These are phyloP conservation scores for Chrysanthemum seticuspe DNA, from an alignment of 129 eudicot species.

Conservation along the genomic window DNA sequence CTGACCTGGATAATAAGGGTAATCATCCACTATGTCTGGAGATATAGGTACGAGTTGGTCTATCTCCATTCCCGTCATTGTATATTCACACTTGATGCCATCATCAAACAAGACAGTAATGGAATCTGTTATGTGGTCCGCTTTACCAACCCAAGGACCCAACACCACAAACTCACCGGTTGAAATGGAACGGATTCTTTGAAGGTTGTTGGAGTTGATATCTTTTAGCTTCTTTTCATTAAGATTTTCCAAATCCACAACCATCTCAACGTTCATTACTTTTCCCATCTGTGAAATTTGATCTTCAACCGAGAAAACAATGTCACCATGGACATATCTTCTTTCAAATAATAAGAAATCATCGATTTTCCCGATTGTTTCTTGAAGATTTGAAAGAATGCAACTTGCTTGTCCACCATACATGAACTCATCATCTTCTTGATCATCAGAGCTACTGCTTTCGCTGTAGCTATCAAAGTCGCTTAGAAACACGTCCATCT, in stretches of 20 bases:
- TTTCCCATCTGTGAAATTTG: slow-evolving; percentile 70
- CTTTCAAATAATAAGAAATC: slow-evolving; percentile 88
- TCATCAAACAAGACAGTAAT: slow-evolving; percentile 73
- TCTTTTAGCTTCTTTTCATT: slow-evolving; percentile 47
- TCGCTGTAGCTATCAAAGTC: slow-evolving; percentile 85
- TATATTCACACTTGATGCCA: slow-evolving; percentile 59
- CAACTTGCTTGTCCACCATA: slow-evolving; percentile 76
- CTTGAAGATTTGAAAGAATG: slow-evolving; percentile 80
- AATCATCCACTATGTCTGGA: slow-evolving; percentile 68
- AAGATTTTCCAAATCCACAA: slow-evolving; percentile 72
- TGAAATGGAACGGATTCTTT: slow-evolving; percentile 56
- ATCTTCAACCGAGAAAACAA: slow-evolving; percentile 52
- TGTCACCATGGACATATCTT: slow-evolving; percentile 58
- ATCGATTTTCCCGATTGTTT: slow-evolving; percentile 72
- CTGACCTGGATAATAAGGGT: slow-evolving; percentile 89
- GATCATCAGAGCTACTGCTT: slow-evolving; percentile 75
- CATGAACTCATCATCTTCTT: slow-evolving; percentile 66
- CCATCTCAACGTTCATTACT: slow-evolving; percentile 48
- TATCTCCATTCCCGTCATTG: slow-evolving; percentile 40
- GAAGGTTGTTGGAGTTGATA: slow-evolving; percentile 50
- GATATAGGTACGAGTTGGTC: slow-evolving; percentile 57
- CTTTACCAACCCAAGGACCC: slow-evolving; percentile 90
- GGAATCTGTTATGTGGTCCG: slow-evolving; percentile 53
- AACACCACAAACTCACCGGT: slow-evolving; percentile 59
- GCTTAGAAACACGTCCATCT: slow-evolving; percentile 65